Percentiles rank a stretch among this genome's conserved stretches.
Evolutionary conservation across 2,329 filamentous ascomycete species (phyloP).

Genomic region (Penicillium thymicola): DNA sequence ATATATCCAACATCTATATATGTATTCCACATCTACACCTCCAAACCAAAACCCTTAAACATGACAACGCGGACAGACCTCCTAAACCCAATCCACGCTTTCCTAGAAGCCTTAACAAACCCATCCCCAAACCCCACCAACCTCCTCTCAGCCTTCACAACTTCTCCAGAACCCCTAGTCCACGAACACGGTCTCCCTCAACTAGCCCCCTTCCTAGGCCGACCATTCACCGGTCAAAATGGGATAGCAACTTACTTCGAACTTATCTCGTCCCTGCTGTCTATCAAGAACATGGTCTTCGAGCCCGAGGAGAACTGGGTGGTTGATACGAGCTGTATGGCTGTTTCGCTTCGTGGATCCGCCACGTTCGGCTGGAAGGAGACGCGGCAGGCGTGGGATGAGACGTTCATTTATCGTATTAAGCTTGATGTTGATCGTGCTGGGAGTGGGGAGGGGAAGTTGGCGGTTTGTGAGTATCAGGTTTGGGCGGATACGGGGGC

Average conservation of each 20-base stretch:
- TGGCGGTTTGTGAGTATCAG: conserved; percentile 41
- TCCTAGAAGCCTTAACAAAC: conserved; percentile 33
- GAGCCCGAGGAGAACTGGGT: conserved; percentile 36
- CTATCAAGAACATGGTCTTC: conserved; percentile 38
- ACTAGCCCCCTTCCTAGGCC: conserved; percentile 44
- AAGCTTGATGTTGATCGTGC: conserved; percentile 30
- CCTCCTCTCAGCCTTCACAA: conserved; percentile 38
- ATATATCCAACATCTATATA: neutral
- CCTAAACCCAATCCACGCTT: conserved; percentile 24
- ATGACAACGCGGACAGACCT: conserved; percentile 21
- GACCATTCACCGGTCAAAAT: conserved; percentile 37
- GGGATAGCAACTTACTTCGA: conserved; percentile 40
- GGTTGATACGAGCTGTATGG: conserved; percentile 33
- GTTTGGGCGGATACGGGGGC: conserved; percentile 47
- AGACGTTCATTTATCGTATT: conserved; percentile 42
- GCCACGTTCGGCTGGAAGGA: conserved; percentile 35
- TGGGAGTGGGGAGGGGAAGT: neutral
- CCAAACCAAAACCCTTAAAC: neutral
- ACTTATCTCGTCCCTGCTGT: conserved; percentile 29
- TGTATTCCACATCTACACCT: neutral
- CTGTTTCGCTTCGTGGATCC: conserved; percentile 34
- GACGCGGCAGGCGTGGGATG: conserved; percentile 40
- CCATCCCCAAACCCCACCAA: conserved; percentile 19
- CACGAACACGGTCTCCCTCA: conserved; percentile 42
- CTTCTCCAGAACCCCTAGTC: conserved; percentile 22